Evolutionary conservation across 768 basidiomycete species (phyloP).

Genomic region (Candolleomyces aberdarensis): DNA sequence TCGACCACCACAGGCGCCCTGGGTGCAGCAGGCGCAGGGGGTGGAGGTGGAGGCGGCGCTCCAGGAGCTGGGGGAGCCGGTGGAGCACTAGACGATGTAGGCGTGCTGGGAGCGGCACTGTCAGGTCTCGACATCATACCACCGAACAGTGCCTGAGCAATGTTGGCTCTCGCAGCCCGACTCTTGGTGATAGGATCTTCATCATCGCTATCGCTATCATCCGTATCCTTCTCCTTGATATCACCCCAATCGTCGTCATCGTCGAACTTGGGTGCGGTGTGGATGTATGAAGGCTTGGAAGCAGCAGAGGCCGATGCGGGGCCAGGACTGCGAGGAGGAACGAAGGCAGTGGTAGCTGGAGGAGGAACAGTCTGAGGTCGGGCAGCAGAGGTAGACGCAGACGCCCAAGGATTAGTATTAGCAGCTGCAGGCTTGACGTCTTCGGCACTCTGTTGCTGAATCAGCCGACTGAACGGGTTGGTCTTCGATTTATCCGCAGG

Average conservation of each 20-base stretch:
- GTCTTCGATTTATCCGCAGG: conserved; percentile 49
- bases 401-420: conserved; percentile 67
- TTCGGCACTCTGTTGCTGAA: conserved; percentile 40
- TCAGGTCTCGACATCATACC: conserved; percentile 61
- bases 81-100: conserved; percentile 20
- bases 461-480: conserved; percentile 79
- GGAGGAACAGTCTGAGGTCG: too few species aligned
- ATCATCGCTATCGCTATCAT: conserved; percentile 63
- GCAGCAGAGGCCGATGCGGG: conserved; percentile 30
- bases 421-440: conserved; percentile 26
- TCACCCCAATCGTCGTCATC: conserved; percentile 83
- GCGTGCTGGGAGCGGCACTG: conserved; percentile 45
- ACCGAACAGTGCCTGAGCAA: conserved; percentile 81
- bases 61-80: conserved; percentile 27
- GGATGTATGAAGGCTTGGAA: not conserved
- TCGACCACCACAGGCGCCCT: conserved; percentile 29
- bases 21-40: conserved; percentile 38
- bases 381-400: conserved; percentile 10
- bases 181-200: conserved; percentile 77
- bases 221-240: conserved; percentile 65
- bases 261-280: conserved; percentile 9
- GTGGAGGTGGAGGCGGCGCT: conserved; percentile 22
- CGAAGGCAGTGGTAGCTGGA: conserved; percentile 48
- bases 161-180: conserved; percentile 59
- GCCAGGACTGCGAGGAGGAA: conserved; percentile 60